These are phyloP conservation scores for Reticulascus tulasneorum DNA, from an alignment of 2,329 filamentous ascomycete genomes.

Conservation along the genomic window DNA sequence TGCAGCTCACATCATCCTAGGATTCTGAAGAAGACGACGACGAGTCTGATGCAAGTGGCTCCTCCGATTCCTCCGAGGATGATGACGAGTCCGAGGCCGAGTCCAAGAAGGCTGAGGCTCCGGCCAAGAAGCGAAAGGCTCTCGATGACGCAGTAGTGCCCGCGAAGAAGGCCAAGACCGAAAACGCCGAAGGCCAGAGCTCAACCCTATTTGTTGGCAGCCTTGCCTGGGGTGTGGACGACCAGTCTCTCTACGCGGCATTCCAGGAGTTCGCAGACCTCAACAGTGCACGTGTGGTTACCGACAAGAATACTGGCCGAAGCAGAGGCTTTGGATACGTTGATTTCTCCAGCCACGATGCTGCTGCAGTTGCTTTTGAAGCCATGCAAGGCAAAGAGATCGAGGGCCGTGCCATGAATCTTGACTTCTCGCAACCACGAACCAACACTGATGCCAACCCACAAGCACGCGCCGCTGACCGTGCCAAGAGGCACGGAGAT, in stretches of 20 bases:
- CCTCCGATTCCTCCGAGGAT: conserved; percentile 28
- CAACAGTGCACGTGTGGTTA: conserved; percentile 72
- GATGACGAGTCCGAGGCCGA: conserved; percentile 32
- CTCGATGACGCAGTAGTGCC: conserved; percentile 41
- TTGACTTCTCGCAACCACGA: conserved; percentile 72
- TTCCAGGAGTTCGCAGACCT: conserved; percentile 78
- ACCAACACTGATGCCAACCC: conserved; percentile 49
- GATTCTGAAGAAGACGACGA: conserved; percentile 18
- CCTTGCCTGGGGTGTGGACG: conserved; percentile 86
- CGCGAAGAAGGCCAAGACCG: conserved; percentile 66
- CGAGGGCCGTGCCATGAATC: conserved; percentile 70
- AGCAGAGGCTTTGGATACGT: conserved; percentile 94
- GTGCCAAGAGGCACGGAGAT: conserved; percentile 72
- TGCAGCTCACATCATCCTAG: conserved; percentile 5
- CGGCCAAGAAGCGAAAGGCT: conserved; percentile 65
- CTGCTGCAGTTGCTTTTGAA: conserved; percentile 68
- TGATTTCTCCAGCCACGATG: conserved; percentile 68
- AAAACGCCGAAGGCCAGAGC: conserved; percentile 41
- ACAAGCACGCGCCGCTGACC: conserved; percentile 57
- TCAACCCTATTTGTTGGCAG: conserved; percentile 84
- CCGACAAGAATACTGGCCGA: conserved; percentile 73
- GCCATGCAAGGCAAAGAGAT: conserved; percentile 72
- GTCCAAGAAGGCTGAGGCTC: conserved; percentile 46
- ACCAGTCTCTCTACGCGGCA: conserved; percentile 73
- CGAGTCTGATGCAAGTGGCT: conserved; percentile 29